A percentile compares a stretch with the other conserved stretches of the same genome.
Conservation (phyloP, 2,329 filamentous ascomycete genomes). For the Apiospora phragmitis region DNA sequence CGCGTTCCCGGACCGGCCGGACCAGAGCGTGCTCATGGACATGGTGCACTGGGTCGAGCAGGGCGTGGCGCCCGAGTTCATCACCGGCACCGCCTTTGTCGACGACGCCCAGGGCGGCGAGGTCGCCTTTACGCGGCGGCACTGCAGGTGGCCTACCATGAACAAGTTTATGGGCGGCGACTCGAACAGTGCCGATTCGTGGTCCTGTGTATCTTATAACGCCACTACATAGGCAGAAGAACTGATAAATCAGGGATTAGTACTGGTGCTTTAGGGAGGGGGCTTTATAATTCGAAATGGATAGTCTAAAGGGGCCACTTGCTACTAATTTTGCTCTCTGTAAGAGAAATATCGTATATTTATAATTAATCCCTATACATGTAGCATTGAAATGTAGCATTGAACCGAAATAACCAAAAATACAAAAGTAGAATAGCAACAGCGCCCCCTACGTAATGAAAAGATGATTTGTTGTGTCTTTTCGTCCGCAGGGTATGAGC, state of each 20-base stretch:
- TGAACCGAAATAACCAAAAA: background rate
- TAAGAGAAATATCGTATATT: background rate
- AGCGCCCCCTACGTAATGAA: background rate
- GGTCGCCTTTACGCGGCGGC: background rate
- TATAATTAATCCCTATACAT: background rate
- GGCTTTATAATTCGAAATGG: no score
- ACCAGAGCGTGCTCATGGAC: conserved; percentile 1
- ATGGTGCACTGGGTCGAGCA: conserved; percentile 5
- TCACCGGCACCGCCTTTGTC: background rate
- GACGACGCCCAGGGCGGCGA: background rate
- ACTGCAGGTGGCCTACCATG: conserved; percentile 3
- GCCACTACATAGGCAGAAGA: background rate
- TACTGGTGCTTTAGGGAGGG: background rate
- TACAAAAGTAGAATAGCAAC: background rate
- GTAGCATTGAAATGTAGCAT: no score
- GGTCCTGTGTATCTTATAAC: background rate
- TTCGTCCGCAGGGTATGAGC: no score
- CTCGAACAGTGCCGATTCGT: background rate
- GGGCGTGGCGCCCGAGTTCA: background rate
- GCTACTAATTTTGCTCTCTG: background rate
- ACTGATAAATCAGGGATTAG: background rate
- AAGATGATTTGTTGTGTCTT: background rate
- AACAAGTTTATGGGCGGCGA: conserved; percentile 5
- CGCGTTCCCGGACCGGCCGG: background rate
- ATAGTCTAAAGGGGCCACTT: background rate